Evolutionary conservation across 1,139 yeast genomes (phyloP).

Genomic region (Neolecta irregularis): DNA sequence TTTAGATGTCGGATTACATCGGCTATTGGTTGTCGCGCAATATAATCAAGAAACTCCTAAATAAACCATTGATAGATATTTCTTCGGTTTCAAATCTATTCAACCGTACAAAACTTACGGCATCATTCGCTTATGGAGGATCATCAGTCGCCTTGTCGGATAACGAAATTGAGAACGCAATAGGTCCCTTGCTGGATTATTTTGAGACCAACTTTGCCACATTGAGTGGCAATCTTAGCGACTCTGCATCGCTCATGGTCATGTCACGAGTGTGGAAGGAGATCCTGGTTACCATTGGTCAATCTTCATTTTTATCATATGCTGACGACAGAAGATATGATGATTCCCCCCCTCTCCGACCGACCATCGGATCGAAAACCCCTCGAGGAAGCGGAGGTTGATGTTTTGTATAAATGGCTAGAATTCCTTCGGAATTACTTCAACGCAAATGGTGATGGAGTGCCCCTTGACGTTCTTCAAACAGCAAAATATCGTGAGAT

Average conservation of each 20-base stretch:
- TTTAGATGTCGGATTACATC: conserved; percentile 34
- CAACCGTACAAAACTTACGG: conserved; percentile 6
- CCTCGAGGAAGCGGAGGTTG: conserved; percentile 46
- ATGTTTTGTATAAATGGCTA: conserved; percentile 59
- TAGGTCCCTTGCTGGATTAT: conserved; percentile 61
- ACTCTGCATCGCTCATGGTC: conserved; percentile 44
- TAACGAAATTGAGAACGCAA: conserved; percentile 47
- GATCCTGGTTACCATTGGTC: conserved; percentile 40
- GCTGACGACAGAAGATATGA: conserved; percentile 52
- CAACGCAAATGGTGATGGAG: conserved; percentile 73
- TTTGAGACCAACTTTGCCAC: conserved; percentile 54
- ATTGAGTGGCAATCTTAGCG: conserved; percentile 47
- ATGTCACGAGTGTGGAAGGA: conserved; percentile 68
- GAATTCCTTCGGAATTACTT: conserved; percentile 54
- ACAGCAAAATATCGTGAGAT: conserved; percentile 38
- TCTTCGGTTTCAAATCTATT: conserved; percentile 8
- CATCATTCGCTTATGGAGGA: neutral
- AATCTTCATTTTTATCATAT: too few relatives aligned
- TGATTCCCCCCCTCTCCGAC: conserved; percentile 56
- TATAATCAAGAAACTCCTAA: conserved; percentile 4
- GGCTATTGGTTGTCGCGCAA: conserved; percentile 29
- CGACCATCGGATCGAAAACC: conserved; percentile 37
- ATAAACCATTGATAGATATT: conserved; percentile 1
- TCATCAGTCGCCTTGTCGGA: conserved; percentile 23
- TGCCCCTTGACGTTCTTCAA: conserved; percentile 49